phyloP scores from a whole-genome alignment of 306 rosid species.

The Astragalus membranaceus region DNA sequence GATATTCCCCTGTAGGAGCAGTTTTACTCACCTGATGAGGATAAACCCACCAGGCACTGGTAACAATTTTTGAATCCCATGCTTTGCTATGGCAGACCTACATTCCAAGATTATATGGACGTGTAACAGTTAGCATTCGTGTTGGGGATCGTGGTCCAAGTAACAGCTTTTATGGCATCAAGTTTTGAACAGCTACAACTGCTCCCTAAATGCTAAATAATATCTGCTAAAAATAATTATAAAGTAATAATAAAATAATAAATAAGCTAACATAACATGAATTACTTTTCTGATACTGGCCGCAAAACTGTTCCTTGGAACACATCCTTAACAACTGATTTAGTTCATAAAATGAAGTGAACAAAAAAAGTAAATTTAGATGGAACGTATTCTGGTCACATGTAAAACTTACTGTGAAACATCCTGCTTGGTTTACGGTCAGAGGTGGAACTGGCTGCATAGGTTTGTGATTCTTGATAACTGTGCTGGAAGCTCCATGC shows the following conservation, averaged over 20 bases:
- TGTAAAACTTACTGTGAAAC: conserved; percentile 67
- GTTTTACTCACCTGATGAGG: conserved; percentile 99
- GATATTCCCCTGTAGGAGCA: conserved; percentile 98
- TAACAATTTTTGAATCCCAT: conserved; percentile 98
- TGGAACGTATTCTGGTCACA: conserved; percentile 5
- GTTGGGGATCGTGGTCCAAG: not conserved
- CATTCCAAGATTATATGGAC: conserved; percentile 13
- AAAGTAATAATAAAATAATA: not conserved
- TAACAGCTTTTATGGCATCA: not conserved
- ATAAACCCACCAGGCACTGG: conserved; percentile 99
- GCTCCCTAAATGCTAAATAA: not conserved
- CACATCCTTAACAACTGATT: conserved; percentile 12
- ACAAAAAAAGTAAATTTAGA: conserved; percentile 8
- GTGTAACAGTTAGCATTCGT: conserved; percentile 12
- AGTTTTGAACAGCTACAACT: not conserved
- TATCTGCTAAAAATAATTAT: not conserved
- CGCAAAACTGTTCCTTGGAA: not conserved
- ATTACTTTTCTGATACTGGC: not conserved
- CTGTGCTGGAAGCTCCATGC: conserved; percentile 95
- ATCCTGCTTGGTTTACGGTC: conserved; percentile 92
- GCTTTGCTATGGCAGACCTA: conserved; percentile 99
- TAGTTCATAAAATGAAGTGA: conserved; percentile 17
- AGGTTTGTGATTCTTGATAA: conserved; percentile 89
- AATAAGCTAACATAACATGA: not conserved
- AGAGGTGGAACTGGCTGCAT: conserved; percentile 86